Evolutionary conservation across 768 basidiomycete species (phyloP), one percentile per base, ranked within the genome.

Genomic region (Roridomyces roridus): DNA sequence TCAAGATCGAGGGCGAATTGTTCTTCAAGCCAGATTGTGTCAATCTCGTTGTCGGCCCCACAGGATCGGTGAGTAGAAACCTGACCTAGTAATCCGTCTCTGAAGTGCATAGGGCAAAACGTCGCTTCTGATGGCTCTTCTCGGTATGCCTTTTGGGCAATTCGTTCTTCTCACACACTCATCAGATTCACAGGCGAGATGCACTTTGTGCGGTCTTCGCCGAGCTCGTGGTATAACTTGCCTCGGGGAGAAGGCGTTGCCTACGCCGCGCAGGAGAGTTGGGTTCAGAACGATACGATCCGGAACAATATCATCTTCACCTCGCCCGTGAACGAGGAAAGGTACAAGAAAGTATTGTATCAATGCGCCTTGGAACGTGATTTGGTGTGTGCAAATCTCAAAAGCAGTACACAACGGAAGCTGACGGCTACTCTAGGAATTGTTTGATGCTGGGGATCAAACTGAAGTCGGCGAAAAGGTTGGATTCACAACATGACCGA

Each of bases 321-420:
- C 15, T 14, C 47, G 8, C 46, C 41, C 9, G 25, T 37, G 23
- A 37, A 50, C 48, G 29, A 50, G 48, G 36, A 20, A 37, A 34
- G 48, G 12, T 50, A 45, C 25, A 45, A 20, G 70, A 66, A 54
- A 43, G 91, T 88, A 2, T 72, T 96, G 37, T 72, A 80, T 15
- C 91, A 92, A 67, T 86, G 91, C 18, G 90, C 84, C 51, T 75
- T 94, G 43, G 86, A 88, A 57, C 78, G 80, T 6, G 92, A 94
- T 67, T 72, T 94, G 4, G 79, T 84, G 36, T 10, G 15, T 34
- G 15, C 15, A 15, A 34, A 15, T 34, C 15, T 34, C 31, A 34
- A 11, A 3, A 34, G 3, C 31, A 15, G 7, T 15, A 10, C 11
- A 34, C 31, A 34, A 34, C 15, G n/a, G n/a, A n/a, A 34, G 31